phyloP scores from a whole-genome alignment of 2,329 filamentous ascomycete species.

The Colletotrichum spaethianum region DNA sequence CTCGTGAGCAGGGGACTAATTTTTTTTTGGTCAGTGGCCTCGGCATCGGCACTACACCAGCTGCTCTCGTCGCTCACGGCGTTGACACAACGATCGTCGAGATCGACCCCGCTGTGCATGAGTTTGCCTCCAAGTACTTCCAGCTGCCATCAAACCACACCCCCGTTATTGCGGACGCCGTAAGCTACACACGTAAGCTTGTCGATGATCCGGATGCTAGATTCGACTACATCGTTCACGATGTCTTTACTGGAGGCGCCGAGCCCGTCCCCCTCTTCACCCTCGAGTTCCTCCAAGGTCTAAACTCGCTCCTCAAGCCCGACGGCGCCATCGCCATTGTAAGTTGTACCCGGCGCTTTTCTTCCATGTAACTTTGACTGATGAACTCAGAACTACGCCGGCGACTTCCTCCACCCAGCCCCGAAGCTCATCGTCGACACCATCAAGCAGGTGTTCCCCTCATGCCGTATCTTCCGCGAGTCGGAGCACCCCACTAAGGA shows the following conservation, averaged over 20 bases:
- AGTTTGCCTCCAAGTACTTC: slow-evolving; percentile 89
- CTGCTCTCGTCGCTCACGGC: slow-evolving; percentile 87
- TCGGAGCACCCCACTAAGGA: slow-evolving; percentile 66
- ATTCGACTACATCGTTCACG: slow-evolving; percentile 96
- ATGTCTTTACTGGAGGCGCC: slow-evolving; percentile 96
- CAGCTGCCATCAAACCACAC: slow-evolving; percentile 82
- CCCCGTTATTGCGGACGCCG: slow-evolving; percentile 86
- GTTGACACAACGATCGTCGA: slow-evolving; percentile 96
- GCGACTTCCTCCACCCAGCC: slow-evolving; percentile 83
- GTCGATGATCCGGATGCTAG: slow-evolving; percentile 59
- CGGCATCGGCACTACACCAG: slow-evolving; percentile 92
- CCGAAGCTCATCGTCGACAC: slow-evolving; percentile 86
- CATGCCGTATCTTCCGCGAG: slow-evolving; percentile 93
- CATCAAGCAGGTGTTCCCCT: slow-evolving; percentile 85
- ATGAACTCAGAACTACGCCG: slow-evolving; percentile 85
- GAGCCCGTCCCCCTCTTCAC: slow-evolving; percentile 94
- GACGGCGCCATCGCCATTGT: slow-evolving; percentile 91
- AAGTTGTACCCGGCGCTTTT: slow-evolving; percentile 54
- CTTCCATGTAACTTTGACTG: slow-evolving; percentile 27
- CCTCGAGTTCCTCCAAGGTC: slow-evolving; percentile 81
- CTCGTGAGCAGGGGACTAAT: slow-evolving; percentile 42
- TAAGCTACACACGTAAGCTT: slow-evolving; percentile 72
- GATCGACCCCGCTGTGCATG: slow-evolving; percentile 90
- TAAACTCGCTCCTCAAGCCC: slow-evolving; percentile 79
- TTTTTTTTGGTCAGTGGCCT: slow-evolving; percentile 74